A percentile compares a stretch with the other conserved stretches of the same genome.
Evolutionary conservation across 768 basidiomycete species (phyloP).

Genomic region (Podaxis pistillaris): DNA sequence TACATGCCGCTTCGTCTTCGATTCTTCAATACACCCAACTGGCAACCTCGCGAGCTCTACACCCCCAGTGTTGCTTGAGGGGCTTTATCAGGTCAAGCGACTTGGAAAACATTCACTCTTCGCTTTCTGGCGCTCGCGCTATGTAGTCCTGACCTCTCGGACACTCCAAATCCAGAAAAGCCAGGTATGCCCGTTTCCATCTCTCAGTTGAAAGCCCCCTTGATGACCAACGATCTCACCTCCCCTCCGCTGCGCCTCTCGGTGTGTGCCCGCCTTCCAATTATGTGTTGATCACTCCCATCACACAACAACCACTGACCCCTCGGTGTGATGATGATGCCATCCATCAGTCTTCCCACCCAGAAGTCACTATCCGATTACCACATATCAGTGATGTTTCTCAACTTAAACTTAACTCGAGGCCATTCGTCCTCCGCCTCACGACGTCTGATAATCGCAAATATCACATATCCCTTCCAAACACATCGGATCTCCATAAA

Average conservation of each 20-base stretch:
- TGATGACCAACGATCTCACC: slow-evolving; percentile 11
- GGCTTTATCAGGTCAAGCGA: slow-evolving; percentile 13
- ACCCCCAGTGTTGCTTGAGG: slow-evolving; percentile 8
- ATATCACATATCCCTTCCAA: slow-evolving; percentile 14
- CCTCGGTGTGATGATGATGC: background rate
- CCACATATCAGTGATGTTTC: slow-evolving; percentile 15
- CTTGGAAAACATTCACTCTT: background rate
- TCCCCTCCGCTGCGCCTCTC: background rate
- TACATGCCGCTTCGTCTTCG: slow-evolving; percentile 12
- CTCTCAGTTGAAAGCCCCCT: background rate
- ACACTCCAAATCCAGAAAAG: slow-evolving; percentile 11
- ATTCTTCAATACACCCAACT: slow-evolving; percentile 10
- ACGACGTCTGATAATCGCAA: slow-evolving; percentile 10
- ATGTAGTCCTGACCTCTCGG: slow-evolving; percentile 9
- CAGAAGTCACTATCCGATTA: slow-evolving; percentile 13
- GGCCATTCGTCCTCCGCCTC: slow-evolving; percentile 12
- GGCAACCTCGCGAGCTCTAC: background rate
- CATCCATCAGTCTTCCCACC: slow-evolving; percentile 12
- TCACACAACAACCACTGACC: slow-evolving; percentile 4
- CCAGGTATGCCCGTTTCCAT: background rate
- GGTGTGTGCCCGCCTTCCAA: background rate
- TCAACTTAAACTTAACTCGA: slow-evolving; percentile 14
- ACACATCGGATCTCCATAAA: slow-evolving; percentile 11
- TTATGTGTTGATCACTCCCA: background rate
- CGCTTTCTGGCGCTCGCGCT: slow-evolving; percentile 7